Conservation (phyloP, 805 yeast species). For the Wickerhamomyces chaumierensis region DNA sequence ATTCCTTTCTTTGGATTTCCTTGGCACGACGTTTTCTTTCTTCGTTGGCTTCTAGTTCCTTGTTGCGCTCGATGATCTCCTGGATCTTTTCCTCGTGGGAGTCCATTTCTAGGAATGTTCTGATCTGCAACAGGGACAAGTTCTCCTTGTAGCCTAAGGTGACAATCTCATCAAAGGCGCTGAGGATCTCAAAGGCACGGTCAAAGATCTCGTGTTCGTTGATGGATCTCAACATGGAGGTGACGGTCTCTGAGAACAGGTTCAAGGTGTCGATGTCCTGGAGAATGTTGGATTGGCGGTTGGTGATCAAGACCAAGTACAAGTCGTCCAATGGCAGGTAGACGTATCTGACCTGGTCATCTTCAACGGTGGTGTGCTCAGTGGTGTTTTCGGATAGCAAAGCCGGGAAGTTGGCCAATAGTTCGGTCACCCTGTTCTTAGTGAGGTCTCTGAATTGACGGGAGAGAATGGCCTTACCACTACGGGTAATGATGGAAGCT, state of each 20-base stretch:
- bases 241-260: slow-evolving; percentile 71
- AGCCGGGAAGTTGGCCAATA: slow-evolving; percentile 77
- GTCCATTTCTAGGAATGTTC: slow-evolving; percentile 91
- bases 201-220: slow-evolving; percentile 79
- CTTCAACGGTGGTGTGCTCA: slow-evolving; percentile 92
- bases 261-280: slow-evolving; percentile 92
- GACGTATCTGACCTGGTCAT: slow-evolving; percentile 82
- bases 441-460: slow-evolving; percentile 84
- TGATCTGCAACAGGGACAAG: slow-evolving; percentile 68
- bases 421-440: slow-evolving; percentile 75
- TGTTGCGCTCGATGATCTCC: slow-evolving; percentile 93
- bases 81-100: slow-evolving; percentile 98
- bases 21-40: slow-evolving; percentile 93
- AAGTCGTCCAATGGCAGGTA: slow-evolving; percentile 94
- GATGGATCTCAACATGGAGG: slow-evolving; percentile 55
- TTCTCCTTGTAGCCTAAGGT: slow-evolving; percentile 86
- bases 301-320: slow-evolving; percentile 83
- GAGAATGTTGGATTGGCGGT: slow-evolving; percentile 80
- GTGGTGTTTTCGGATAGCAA: slow-evolving; percentile 56
- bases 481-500: slow-evolving; percentile 87
- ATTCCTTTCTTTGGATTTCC: slow-evolving; percentile 73
- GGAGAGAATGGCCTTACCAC: slow-evolving; percentile 85
- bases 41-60: slow-evolving; percentile 93
- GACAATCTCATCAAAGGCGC: slow-evolving; percentile 91
- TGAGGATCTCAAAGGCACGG: slow-evolving; percentile 77